phyloP scores from a whole-genome alignment of 495 filamentous ascomycete species.

The Neurospora sp. region DNA sequence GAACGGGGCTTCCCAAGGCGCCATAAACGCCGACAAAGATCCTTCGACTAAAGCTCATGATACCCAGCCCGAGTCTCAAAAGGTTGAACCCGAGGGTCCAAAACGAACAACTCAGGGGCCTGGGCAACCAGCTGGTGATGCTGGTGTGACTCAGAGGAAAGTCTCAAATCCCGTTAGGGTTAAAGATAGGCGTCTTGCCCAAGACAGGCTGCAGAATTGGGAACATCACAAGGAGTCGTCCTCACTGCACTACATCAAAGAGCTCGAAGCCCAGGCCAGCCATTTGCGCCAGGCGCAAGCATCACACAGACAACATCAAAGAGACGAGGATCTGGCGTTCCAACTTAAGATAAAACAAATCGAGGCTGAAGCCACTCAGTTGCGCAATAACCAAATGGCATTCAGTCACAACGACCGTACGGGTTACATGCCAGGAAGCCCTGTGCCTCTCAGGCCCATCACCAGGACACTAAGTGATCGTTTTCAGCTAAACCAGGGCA shows the following conservation, averaged over 20 bases:
- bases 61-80: neutral
- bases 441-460: neutral
- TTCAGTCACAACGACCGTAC: neutral
- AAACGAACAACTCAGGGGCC: neutral
- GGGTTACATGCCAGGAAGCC: neutral
- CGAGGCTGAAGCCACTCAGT: neutral
- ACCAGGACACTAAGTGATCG: neutral
- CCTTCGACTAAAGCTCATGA: neutral
- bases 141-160: neutral
- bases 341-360: neutral
- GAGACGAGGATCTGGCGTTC: neutral
- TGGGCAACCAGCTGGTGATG: neutral
- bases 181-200: neutral
- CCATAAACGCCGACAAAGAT: neutral
- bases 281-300: neutral
- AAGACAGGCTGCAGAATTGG: neutral
- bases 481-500: neutral
- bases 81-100: neutral
- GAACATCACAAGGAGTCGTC: neutral
- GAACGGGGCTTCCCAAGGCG: neutral
- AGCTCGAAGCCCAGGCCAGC: neutral
- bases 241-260: neutral
- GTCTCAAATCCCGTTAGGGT: neutral
- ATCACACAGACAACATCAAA: neutral
- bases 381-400: neutral